phyloP scores from a whole-genome alignment of 2,329 filamentous ascomycete species.

The Ophiostoma ips region DNA sequence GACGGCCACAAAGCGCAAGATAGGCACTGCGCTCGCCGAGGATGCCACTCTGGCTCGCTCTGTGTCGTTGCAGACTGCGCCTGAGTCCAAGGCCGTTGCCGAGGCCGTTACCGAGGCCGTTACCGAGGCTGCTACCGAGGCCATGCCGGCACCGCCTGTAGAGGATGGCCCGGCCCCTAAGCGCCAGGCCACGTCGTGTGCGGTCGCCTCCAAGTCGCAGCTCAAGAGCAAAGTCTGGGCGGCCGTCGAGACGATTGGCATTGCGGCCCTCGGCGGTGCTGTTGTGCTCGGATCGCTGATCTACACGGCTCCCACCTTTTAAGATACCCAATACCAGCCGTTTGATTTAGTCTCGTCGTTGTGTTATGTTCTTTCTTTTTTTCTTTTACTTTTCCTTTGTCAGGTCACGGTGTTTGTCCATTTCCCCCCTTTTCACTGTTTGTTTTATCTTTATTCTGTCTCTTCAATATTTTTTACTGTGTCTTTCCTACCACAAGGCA shows the following conservation, averaged over 20 bases:
- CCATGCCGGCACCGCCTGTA: not conserved
- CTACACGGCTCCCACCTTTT: conserved; percentile 25
- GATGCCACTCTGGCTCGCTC: not conserved
- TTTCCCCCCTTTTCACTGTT: not conserved
- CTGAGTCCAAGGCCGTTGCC: not conserved
- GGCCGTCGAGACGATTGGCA: conserved; percentile 17
- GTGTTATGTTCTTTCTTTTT: not conserved
- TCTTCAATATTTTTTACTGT: not conserved
- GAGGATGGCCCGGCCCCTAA: conserved; percentile 3
- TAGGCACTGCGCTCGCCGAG: conserved; percentile 16
- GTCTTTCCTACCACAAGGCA: not conserved
- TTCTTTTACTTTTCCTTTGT: not conserved
- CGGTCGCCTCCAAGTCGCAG: conserved; percentile 1
- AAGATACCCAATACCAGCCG: not conserved
- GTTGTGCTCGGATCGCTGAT: conserved; percentile 25
- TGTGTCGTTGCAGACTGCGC: not conserved
- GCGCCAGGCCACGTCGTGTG: conserved; percentile 8
- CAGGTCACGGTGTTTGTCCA: not conserved
- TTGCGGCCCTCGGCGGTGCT: conserved; percentile 24
- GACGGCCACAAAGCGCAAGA: conserved; percentile 20
- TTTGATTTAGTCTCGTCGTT: not conserved
- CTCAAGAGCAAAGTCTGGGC: conserved; percentile 5
- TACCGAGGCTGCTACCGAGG: too few species aligned
- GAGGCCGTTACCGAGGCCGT: too few species aligned
- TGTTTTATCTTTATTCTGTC: not conserved